Base-by-base conservation (phyloP, 2,329 filamentous ascomycete genomes). In the Knufia petricola region DNA sequence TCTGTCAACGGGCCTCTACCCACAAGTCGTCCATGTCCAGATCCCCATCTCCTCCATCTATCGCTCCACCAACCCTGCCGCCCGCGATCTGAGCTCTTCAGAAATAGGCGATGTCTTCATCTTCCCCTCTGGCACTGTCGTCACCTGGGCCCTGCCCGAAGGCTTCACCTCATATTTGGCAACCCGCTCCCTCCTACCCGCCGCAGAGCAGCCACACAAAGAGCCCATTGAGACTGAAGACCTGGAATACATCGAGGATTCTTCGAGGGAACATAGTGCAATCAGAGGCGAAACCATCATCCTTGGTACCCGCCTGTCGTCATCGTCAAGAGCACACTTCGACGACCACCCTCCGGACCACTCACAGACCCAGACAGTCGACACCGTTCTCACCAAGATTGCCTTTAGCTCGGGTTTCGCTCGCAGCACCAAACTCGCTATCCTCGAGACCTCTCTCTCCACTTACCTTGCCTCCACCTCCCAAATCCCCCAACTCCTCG, bases 371-470 rank as follows among this genome's bases (percentile, higher is more conserved):
- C 59, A 60, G 13, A 57, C 54, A 3, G 67, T 78, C 26, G 76
- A 81, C 57, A 78, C 75, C 0, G 85, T 90, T 1, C 75, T 95
- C 12, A 88, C 89, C 58, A 95, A 96, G 64, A 90, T 96, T 53
- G 92, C 92, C 37, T 96, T 96, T 66, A 95, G 90, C 0, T 95
- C 88, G 0, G 90, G 90, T 1, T 77, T 98, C 8, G 90, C 92
- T 3, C 78, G 92, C 47, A 92, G 85, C 60, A 95, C 92, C 4
- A 96, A 96, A 65, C 77, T 98, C 10, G 90, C 88, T 31, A 87
- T 95, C 2, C 77, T 98, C 19, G 92, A 98, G 66, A 84, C 80
- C 45, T 78, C 87, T 31, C 74, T 96, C 13, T 81, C 79, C 34
- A 78, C 81, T 46, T 96, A 96, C 67, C 89, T 96, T 59, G 81